phyloP scores from a whole-genome alignment of 2,329 filamentous ascomycete species.

The Penicillium thymicola region DNA sequence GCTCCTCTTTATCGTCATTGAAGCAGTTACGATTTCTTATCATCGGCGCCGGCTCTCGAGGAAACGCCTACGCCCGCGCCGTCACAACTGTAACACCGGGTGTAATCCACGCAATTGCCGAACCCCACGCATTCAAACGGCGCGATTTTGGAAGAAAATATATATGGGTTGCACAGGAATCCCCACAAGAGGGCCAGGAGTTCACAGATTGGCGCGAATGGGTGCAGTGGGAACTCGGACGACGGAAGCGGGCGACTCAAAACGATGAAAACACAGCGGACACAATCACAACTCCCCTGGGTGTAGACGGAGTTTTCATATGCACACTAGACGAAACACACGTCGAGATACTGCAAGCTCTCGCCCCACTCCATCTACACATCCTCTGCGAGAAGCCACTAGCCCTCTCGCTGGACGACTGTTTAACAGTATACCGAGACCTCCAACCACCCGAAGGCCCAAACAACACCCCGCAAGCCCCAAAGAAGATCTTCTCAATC shows the following conservation, averaged over 20 bases:
- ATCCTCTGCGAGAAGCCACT: conserved; percentile 96
- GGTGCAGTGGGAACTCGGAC: conserved; percentile 64
- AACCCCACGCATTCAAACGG: conserved; percentile 76
- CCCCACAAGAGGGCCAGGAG: conserved; percentile 59
- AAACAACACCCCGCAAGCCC: conserved; percentile 18
- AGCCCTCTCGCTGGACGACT: conserved; percentile 74
- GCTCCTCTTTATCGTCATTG: neutral
- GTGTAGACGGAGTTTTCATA: conserved; percentile 65
- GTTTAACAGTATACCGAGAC: conserved; percentile 63
- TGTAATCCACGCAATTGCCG: conserved; percentile 72
- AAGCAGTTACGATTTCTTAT: conserved; percentile 64
- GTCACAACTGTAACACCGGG: conserved; percentile 64
- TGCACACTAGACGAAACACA: conserved; percentile 88
- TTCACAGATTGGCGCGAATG: conserved; percentile 76
- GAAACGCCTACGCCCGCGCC: conserved; percentile 68
- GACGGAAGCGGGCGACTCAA: conserved; percentile 51
- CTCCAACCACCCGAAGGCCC: conserved; percentile 25
- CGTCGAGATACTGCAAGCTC: conserved; percentile 70
- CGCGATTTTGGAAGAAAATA: conserved; percentile 65
- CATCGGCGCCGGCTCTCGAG: conserved; percentile 78
- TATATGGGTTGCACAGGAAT: conserved; percentile 60
- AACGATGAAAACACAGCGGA: conserved; percentile 27
- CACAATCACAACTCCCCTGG: conserved; percentile 42
- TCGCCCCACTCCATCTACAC: conserved; percentile 68
- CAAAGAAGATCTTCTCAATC: conserved; percentile 70